Base-by-base conservation (phyloP, 1,284 basidiomycete species). In the Sporisorium scitamineum region DNA sequence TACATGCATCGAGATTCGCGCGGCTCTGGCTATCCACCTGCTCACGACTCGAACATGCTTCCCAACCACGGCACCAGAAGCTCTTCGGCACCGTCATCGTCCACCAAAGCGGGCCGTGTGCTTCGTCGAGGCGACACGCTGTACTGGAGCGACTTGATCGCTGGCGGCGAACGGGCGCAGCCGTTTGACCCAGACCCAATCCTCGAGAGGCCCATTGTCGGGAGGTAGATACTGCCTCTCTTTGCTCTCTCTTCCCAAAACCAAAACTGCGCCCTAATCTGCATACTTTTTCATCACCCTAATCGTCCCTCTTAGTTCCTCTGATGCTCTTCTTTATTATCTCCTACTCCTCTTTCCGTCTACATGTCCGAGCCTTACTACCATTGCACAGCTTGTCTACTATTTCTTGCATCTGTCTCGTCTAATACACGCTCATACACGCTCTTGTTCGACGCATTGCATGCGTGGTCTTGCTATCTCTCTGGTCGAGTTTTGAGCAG, bases 61-160 rank as follows among this genome's bases (percentile, higher is more conserved):
- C n/a, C 26, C 8, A 34, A 54, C 2, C 42, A 20, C 22, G 37
- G 53, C 24, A 22, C 18, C 26, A 56, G 71, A n/a, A 31, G 48
- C 24, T 16, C 56, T 50, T 29, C 45, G 11, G 20, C 45, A 2
- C 1, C 54, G 4, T 41, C 59, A 8, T 32, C 52, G 5, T 41
- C 54, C 3, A 22, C 44, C 58, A 66, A 71, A 42, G 29, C n/a
- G 16, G 63, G 72, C 16, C 68, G 77, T 16, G 62, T 80, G 44
- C 88, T 93, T 22, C 87, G 86, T 79, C 86, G 88, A 6, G 93
- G 92, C 27, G 91, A 93, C 75, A 83, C 90, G 13, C 85, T 94
- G 9, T 93, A 90, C 82, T 94, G 93, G 93, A 91, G 92, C 81
- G 90, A 94, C 80, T 89, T 94, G 61, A 85, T 88, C 31, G 88